These are phyloP conservation scores for Euryodendron excelsum DNA, from an alignment of 148 eudicot genomes.

Conservation along the genomic window DNA sequence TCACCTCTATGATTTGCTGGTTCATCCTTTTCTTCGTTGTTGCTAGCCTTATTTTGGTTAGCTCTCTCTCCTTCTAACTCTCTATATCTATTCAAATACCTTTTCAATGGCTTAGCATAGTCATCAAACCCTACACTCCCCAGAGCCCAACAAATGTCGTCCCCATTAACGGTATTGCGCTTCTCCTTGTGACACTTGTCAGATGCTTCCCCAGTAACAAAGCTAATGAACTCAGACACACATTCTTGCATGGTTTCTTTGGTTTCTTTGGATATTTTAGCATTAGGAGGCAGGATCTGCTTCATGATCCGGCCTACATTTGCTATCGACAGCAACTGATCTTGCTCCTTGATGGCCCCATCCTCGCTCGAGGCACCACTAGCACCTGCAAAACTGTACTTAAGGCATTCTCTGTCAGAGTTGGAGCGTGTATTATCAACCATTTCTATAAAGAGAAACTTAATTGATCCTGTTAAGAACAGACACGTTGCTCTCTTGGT, in stretches of 20 bases:
- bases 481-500: conserved; percentile 30
- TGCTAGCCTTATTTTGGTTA: conserved; percentile 32
- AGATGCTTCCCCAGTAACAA: conserved; percentile 75
- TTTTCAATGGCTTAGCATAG: conserved; percentile 40
- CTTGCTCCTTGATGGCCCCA: conserved; percentile 46
- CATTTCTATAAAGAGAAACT: conserved; percentile 19
- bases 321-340: conserved; percentile 63
- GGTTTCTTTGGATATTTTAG: conserved; percentile 68
- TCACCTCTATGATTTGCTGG: not conserved
- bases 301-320: conserved; percentile 82
- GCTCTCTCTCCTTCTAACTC: conserved; percentile 51
- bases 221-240: conserved; percentile 73
- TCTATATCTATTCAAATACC: conserved; percentile 52
- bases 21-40: conserved; percentile 15
- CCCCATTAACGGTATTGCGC: conserved; percentile 74
- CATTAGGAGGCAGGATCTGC: conserved; percentile 56
- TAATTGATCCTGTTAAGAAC: conserved; percentile 24
- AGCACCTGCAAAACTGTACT: conserved; percentile 21
- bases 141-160: conserved; percentile 77
- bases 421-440: conserved; percentile 22
- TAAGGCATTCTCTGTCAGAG: conserved; percentile 5
- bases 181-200: conserved; percentile 72
- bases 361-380: conserved; percentile 7
- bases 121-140: conserved; percentile 64
- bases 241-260: conserved; percentile 86